Evolutionary conservation across 495 filamentous ascomycete genomes (phyloP), one percentile per base, ranked within the genome.

Genomic region (Hyaloscypha bicolor): DNA sequence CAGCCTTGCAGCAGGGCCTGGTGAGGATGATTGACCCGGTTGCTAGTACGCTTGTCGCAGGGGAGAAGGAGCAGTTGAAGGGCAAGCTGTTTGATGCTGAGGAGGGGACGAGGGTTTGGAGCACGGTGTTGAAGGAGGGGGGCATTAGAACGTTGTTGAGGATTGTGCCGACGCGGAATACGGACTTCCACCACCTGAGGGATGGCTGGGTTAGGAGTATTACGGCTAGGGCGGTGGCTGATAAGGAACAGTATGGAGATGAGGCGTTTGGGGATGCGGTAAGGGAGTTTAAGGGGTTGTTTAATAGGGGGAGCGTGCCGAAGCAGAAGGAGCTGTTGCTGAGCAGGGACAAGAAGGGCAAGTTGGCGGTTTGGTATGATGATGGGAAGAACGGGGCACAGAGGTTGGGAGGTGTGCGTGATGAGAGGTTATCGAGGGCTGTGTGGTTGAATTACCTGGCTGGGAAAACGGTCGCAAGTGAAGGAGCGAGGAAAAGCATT

Each of bases 391-490:
- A 73, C 33, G 81, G 81, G 32, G 75, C 75, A 73, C 78, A 75
- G 74, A 82, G 80, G 75, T 73, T 96, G 73, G 93, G 93, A 0
- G 78, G 80, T 1, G 86, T 97, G 1, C 69, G 75, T 4, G 95
- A 98, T 75, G 90, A 93, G 82, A 81, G 94, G 61, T 79, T 98
- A 11, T 89, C 88, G 62, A 85, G 91, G 63, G 80, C 92, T 65
- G 80, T 98, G 22, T 98, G 94, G 95, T 78, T 97, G 75, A 89
- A 91, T 65, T 99, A 97, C 78, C 77, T 99, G 42, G 93, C 87
- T 22, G 96, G 94, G 9, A 90, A 89, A 77, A 91, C 87, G 64
- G 93, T 97, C 11, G 92, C 93, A 5, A 96, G 92, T 73, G 93
- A 96, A 71, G 83, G 84, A 6, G 91, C 93, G 32, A 83, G 95